Evolutionary conservation across 2,329 filamentous ascomycete species (phyloP).

Genomic region (Arthrobotrys megalospora): DNA sequence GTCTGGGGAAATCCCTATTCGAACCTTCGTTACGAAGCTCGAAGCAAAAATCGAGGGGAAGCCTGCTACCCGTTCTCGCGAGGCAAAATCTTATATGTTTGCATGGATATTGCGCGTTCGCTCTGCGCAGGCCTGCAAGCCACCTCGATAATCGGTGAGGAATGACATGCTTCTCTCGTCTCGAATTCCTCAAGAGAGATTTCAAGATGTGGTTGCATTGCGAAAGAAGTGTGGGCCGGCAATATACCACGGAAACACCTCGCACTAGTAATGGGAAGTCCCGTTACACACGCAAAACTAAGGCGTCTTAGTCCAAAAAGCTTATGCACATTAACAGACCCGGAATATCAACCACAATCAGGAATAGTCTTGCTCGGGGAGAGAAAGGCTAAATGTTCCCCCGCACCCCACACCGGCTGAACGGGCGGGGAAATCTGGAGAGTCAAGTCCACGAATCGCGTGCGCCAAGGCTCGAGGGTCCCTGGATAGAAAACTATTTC

Average conservation of each 20-base stretch:
- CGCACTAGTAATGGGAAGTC: slow-evolving; percentile 8
- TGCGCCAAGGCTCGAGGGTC: slow-evolving; percentile 40
- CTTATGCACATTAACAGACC: slow-evolving; percentile 2
- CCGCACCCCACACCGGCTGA: slow-evolving; percentile 52
- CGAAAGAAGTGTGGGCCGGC: slow-evolving; percentile 17
- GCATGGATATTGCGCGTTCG: background rate
- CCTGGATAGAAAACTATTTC: slow-evolving; percentile 12
- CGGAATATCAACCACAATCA: slow-evolving; percentile 17
- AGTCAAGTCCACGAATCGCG: slow-evolving; percentile 54
- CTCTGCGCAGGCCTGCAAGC: slow-evolving; percentile 27
- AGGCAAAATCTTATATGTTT: background rate
- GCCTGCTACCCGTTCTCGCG: slow-evolving; percentile 5
- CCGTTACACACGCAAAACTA: slow-evolving; percentile 11
- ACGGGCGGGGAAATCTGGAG: slow-evolving; percentile 53
- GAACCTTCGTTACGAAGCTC: slow-evolving; percentile 40
- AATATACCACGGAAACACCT: slow-evolving; percentile 38
- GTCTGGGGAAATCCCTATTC: slow-evolving; percentile 16
- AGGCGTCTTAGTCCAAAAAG: slow-evolving; percentile 2
- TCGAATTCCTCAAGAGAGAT: slow-evolving; percentile 23
- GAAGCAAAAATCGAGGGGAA: slow-evolving; percentile 17
- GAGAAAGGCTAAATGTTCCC: slow-evolving; percentile 38
- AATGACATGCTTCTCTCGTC: slow-evolving; percentile 10
- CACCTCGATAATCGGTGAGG: slow-evolving; percentile 20
- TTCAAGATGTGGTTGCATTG: background rate
- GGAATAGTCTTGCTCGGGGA: slow-evolving; percentile 11